A percentile compares a stretch with the other conserved stretches of the same genome.
These are phyloP conservation scores for Margaritispora aquatica DNA, from an alignment of 495 filamentous ascomycete species.

Conservation along the genomic window DNA sequence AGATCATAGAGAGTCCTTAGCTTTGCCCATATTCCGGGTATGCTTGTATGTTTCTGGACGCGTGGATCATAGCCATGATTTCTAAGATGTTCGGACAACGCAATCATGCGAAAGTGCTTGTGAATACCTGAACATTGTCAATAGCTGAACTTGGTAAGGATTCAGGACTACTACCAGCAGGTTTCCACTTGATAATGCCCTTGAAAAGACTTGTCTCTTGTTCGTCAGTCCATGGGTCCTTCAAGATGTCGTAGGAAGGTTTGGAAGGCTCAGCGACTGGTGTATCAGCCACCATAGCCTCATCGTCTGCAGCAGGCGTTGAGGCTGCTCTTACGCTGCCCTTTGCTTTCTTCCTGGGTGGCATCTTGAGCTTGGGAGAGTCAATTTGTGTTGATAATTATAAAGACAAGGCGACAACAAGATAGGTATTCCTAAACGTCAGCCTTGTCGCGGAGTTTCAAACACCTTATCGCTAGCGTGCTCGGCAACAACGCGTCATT, in stretches of 20 bases:
- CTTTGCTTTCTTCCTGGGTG: slow-evolving; percentile 62
- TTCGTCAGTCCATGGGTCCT: slow-evolving; percentile 89
- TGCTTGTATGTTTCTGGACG: slow-evolving; percentile 68
- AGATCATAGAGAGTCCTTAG: slow-evolving; percentile 80
- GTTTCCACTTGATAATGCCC: slow-evolving; percentile 84
- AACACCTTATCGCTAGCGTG: background rate
- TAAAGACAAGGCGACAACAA: too few relatives aligned
- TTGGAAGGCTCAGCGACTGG: slow-evolving; percentile 36
- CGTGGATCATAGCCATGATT: slow-evolving; percentile 76
- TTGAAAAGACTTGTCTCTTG: slow-evolving; percentile 91
- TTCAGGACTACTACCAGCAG: slow-evolving; percentile 59
- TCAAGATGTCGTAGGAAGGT: slow-evolving; percentile 34
- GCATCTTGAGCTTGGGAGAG: slow-evolving; percentile 46
- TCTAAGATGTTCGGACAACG: slow-evolving; percentile 77
- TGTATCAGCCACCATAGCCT: slow-evolving; percentile 46
- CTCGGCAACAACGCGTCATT: slow-evolving; percentile 7
- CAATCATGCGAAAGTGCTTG: slow-evolving; percentile 94
- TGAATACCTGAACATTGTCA: slow-evolving; percentile 64
- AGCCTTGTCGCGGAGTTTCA: background rate
- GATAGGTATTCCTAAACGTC: background rate
- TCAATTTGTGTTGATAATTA: too few relatives aligned
- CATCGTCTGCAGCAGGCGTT: slow-evolving; percentile 40
- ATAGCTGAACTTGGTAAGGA: background rate
- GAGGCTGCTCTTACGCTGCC: slow-evolving; percentile 32
- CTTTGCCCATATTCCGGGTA: slow-evolving; percentile 89